Conservation (phyloP, 2,329 filamentous ascomycete species). For the Chaetomium olivaceum region DNA sequence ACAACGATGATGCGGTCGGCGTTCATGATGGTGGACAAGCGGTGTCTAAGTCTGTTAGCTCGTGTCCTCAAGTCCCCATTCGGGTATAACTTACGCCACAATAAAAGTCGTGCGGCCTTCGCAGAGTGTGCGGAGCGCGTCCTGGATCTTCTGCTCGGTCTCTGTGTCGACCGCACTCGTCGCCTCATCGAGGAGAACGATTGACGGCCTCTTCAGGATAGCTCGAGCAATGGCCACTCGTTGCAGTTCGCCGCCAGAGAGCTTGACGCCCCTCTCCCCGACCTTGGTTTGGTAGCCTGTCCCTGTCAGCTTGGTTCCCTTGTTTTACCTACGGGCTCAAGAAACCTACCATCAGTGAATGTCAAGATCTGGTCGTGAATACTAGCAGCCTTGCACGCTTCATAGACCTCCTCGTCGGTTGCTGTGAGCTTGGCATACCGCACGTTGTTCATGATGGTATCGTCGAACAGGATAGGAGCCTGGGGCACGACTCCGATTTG, state of each 20-base stretch:
- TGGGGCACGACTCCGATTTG: slow-evolving; percentile 60
- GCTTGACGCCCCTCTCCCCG: slow-evolving; percentile 56
- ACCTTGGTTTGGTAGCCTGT: slow-evolving; percentile 52
- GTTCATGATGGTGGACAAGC: slow-evolving; percentile 70
- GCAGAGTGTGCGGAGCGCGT: slow-evolving; percentile 59
- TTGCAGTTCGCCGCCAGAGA: slow-evolving; percentile 68
- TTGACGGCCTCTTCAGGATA: slow-evolving; percentile 71
- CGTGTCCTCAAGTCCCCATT: slow-evolving; percentile 12
- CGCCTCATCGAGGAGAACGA: slow-evolving; percentile 76
- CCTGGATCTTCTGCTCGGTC: slow-evolving; percentile 67
- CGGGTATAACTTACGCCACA: slow-evolving; percentile 53
- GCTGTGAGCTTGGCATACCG: slow-evolving; percentile 57
- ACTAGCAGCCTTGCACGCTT: slow-evolving; percentile 56
- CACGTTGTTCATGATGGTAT: slow-evolving; percentile 61
- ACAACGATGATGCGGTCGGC: slow-evolving; percentile 68
- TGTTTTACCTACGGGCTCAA: neutral
- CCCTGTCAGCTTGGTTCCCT: slow-evolving; percentile 18
- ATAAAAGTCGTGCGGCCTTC: slow-evolving; percentile 66
- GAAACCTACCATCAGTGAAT: slow-evolving; percentile 50
- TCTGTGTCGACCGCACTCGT: slow-evolving; percentile 75
- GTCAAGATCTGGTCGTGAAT: slow-evolving; percentile 60
- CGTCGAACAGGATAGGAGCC: slow-evolving; percentile 57
- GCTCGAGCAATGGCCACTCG: slow-evolving; percentile 69
- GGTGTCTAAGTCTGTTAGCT: slow-evolving; percentile 49
- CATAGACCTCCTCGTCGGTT: slow-evolving; percentile 55